Base-by-base conservation (phyloP, 2,329 filamentous ascomycete genomes). In the Venturia nashicola region DNA sequence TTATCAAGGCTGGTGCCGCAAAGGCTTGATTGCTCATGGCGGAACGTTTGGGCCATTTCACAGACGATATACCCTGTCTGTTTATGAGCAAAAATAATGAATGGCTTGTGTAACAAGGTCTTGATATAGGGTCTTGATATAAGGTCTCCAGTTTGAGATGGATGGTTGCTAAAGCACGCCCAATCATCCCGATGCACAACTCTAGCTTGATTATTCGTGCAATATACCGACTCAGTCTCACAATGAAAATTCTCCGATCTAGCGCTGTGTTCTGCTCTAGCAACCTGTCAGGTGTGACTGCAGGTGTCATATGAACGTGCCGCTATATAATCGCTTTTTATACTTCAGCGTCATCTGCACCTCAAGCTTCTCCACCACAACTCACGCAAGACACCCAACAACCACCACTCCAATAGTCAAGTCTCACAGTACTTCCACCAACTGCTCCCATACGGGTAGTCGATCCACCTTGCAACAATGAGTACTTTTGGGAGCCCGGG, bases 1-100 rank as follows among this genome's bases (percentile, higher is more conserved):
- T 96, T 71, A 91, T 97, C 83, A 97, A 97, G 83, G 88, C 88
- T 40, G 89, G 89, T 78, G 89, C 89, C 62, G 89, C 89, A 69
- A 92, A 92, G 82, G 55, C 14, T 64, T 64, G 60, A 62, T 43
- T 27, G 32, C 1, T 9, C 46, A 27, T 27, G 46, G 46, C 8
- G 51, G 32, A 32, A 36, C 23, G 2, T 14, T 18, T 20, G 16
- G 32, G 27, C 32, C 32, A 8, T 36, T n/a, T 8, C 51, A 36
- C 51, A 57, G 51, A 57, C 5, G 14, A 57, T 36, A 36, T n/a
- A 57, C 27, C 51, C 27, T 57, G 12, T 57, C 27, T 57, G 51
- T 14, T 36, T 18, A 36, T 27, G 18, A 36, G n/a, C 27, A 36
- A 54, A 27, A 54, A n/a, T 54, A 54, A 32, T 54, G 32, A 57